These are phyloP conservation scores for Hypoxylon sp. DNA, from an alignment of 2,329 filamentous ascomycete species.

Conservation along the genomic window DNA sequence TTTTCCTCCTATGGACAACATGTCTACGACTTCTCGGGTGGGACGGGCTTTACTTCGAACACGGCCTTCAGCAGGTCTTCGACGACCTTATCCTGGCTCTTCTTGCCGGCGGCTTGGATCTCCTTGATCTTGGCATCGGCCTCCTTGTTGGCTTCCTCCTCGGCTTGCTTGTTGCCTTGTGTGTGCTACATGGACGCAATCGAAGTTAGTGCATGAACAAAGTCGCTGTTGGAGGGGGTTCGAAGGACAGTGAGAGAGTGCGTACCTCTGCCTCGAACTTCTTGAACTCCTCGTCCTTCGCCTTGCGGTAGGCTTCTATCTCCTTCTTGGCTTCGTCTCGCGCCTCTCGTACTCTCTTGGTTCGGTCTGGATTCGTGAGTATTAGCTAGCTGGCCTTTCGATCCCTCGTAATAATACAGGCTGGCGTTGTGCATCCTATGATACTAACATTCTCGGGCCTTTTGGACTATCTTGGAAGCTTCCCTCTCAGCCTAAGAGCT, in stretches of 20 bases:
- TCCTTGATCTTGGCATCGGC: constrained; percentile 85
- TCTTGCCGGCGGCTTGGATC: constrained; percentile 84
- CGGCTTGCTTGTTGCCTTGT: constrained; percentile 86
- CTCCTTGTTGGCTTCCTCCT: constrained; percentile 84
- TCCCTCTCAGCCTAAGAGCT: constrained; percentile 88
- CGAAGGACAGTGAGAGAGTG: background rate
- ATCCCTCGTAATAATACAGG: background rate
- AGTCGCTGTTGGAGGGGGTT: background rate
- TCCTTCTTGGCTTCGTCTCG: constrained; percentile 97
- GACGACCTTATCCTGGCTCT: constrained; percentile 84
- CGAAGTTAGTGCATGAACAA: background rate
- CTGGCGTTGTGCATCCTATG: background rate
- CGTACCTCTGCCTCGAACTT: constrained; percentile 83
- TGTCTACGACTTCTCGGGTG: constrained; percentile 56
- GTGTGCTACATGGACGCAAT: constrained; percentile 76
- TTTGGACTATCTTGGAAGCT: constrained; percentile 98
- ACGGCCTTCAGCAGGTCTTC: constrained; percentile 88
- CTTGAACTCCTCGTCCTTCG: constrained; percentile 96
- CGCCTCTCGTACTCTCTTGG: constrained; percentile 97
- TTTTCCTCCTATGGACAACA: background rate
- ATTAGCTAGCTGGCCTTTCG: constrained; percentile 18
- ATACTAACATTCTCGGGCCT: constrained; percentile 89
- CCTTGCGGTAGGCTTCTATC: constrained; percentile 89
- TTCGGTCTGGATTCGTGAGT: constrained; percentile 72
- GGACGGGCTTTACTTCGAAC: constrained; percentile 82